Percentiles rank a stretch among this genome's conserved stretches.
Conservation (phyloP, 2,329 filamentous ascomycete species). For the Trichoderma polysporum region DNA sequence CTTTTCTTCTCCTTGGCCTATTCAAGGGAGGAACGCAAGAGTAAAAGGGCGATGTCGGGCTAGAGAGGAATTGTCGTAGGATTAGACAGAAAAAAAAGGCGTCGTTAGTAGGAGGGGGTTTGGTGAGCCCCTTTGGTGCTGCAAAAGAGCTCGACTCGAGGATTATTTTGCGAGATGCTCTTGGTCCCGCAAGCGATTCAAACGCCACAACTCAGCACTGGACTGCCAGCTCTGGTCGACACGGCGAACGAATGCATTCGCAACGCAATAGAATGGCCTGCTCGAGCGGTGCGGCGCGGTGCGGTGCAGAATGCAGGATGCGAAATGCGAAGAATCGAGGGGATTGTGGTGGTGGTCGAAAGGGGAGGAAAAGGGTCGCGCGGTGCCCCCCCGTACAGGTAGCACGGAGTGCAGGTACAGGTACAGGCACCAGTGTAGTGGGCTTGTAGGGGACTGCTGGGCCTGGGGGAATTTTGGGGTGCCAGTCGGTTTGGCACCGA, state of each 20-base stretch:
- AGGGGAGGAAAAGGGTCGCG: slow-evolving; percentile 20
- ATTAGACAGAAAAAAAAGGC: slow-evolving; percentile 9
- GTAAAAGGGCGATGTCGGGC: not conserved
- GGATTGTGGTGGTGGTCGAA: slow-evolving; percentile 11
- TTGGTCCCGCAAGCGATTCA: slow-evolving; percentile 10
- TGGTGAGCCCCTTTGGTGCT: slow-evolving; percentile 15
- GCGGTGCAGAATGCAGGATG: slow-evolving; percentile 4
- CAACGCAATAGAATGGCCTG: slow-evolving; percentile 8
- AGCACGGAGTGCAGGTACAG: not conserved
- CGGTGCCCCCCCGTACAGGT: not conserved
- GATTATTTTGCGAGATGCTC: slow-evolving; percentile 14
- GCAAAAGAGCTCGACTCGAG: slow-evolving; percentile 3
- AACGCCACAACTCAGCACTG: slow-evolving; percentile 16
- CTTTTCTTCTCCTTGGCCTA: not conserved
- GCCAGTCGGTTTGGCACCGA: slow-evolving; percentile 19
- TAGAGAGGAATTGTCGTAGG: not conserved
- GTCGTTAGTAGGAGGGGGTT: slow-evolving; percentile 3
- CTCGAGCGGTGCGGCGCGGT: not conserved
- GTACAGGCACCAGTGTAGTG: not conserved
- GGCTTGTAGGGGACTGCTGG: not conserved
- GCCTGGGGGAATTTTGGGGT: slow-evolving; percentile 9
- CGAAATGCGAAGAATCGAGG: slow-evolving; percentile 16
- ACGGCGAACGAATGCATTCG: slow-evolving; percentile 11
- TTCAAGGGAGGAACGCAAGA: not conserved
- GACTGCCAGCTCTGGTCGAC: slow-evolving; percentile 16